phyloP scores from a whole-genome alignment of 1,139 yeast genomes.

The Pichiaceae sp. region DNA sequence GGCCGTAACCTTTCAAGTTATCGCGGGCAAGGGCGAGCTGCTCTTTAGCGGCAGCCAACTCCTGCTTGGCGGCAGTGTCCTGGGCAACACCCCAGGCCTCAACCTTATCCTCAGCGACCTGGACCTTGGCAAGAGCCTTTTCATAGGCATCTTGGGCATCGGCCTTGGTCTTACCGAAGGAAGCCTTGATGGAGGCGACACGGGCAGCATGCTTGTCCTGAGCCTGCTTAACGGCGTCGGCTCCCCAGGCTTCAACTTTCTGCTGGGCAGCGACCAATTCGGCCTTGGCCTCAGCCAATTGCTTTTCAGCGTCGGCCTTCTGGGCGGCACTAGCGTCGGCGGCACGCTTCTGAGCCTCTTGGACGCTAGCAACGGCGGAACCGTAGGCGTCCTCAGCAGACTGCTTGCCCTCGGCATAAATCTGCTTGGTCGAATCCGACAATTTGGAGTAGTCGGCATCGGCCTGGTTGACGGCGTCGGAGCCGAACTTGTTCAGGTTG shows the following conservation, averaged over 20 bases:
- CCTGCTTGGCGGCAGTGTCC: slow-evolving; percentile 44
- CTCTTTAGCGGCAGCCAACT: slow-evolving; percentile 60
- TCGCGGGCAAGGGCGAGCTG: slow-evolving; percentile 56
- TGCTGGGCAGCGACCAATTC: slow-evolving; percentile 5
- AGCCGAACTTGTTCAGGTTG: slow-evolving; percentile 3
- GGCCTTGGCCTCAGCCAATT: slow-evolving; percentile 6
- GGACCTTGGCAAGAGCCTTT: neutral
- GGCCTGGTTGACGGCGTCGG: slow-evolving; percentile 3
- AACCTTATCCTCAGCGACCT: slow-evolving; percentile 16
- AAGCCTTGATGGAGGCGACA: slow-evolving; percentile 4
- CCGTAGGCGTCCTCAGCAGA: slow-evolving; percentile 13
- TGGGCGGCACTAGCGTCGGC: slow-evolving; percentile 5
- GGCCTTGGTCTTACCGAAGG: slow-evolving; percentile 7
- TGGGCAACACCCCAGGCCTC: slow-evolving; percentile 13
- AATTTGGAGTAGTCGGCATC: slow-evolving; percentile 1
- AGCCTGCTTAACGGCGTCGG: slow-evolving; percentile 5
- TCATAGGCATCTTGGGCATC: slow-evolving; percentile 4
- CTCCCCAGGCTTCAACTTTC: slow-evolving; percentile 4
- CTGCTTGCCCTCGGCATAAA: slow-evolving; percentile 4
- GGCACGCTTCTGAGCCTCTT: slow-evolving; percentile 22
- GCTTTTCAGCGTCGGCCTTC: slow-evolving; percentile 5
- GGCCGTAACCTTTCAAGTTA: slow-evolving; percentile 27
- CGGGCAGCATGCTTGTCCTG: slow-evolving; percentile 3
- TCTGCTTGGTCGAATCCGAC: neutral
- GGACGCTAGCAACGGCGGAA: slow-evolving; percentile 14